Evolutionary conservation across 75 land plant genomes (phyloP), one percentile per base, ranked within the genome.

Genomic region (Larix kaempferi): DNA sequence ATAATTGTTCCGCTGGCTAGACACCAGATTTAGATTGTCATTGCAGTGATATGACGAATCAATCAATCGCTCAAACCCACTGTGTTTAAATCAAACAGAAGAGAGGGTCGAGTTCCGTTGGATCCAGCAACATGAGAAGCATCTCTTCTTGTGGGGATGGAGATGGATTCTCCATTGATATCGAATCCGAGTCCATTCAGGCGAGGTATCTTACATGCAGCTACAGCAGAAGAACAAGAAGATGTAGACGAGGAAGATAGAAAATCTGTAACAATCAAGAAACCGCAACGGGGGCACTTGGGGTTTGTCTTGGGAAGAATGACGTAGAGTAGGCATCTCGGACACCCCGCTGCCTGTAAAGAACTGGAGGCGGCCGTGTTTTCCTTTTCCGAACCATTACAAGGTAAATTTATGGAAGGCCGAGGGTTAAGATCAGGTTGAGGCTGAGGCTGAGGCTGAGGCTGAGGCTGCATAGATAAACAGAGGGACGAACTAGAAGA

Each of bases 281-380:
- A 69, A 21, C 39, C 5, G 37, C 73, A 69, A 33, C 73, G 73
- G 6, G 73, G 73, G 49, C 73, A 69, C 22, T 39, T 69, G 17
- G 73, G 73, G 49, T 69, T 37, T 13, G 21, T 69, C 39, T 21
- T 35, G 2, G 73, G 49, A 13, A 69, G 6, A 1, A 69, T 49
- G 33, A 69, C 49, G 6, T 69, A 69, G 0, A 69, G 44, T 3
- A 69, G 49, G 73, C 73, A 69, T 69, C 73, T 69, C 3, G 73
- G 49, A 10, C 73, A 69, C n/a, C 73, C 73, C 10, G 73, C 73
- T 37, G 62, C 62, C 62, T 21, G 62, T 22, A 60, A 60, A 19
- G 62, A 60, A 60, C 10, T 60, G 22, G 62, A 60, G 23, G 21
- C 23, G n/a, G 23, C 22, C 23, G 21, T 60, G 62, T 22, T 60